These are phyloP conservation scores for Blakeslea trispora DNA, from an alignment of 371 early-diverging fungal genomes.

Conservation along the genomic window DNA sequence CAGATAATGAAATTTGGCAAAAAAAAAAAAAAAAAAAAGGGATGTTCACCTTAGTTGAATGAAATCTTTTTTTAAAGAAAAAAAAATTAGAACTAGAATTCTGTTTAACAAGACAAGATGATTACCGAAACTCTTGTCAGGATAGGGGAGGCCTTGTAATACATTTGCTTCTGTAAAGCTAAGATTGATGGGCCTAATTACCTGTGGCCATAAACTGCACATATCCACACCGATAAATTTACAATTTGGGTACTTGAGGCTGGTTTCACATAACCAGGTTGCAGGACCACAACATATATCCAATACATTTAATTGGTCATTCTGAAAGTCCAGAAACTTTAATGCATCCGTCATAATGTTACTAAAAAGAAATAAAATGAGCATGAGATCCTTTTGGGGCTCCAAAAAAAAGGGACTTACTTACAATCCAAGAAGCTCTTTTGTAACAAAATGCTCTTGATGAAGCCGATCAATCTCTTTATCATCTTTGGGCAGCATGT, in stretches of 20 bases:
- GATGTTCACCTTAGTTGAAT: constrained; percentile 29
- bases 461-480: constrained; percentile 45
- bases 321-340: constrained; percentile 32
- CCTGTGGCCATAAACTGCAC: constrained; percentile 42
- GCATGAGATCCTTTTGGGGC: no score
- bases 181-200: constrained; percentile 40
- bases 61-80: constrained; percentile 41
- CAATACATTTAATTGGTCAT: constrained; percentile 23
- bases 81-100: not conserved
- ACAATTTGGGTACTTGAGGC: constrained; percentile 39
- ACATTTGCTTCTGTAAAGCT: constrained; percentile 36
- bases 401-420: no score
- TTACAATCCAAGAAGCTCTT: constrained; percentile 46
- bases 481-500: constrained; percentile 43
- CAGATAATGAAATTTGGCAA: not conserved
- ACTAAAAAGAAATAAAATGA: constrained; percentile 23
- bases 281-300: constrained; percentile 50
- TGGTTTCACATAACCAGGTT: constrained; percentile 48
- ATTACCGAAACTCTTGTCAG: constrained; percentile 44
- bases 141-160: constrained; percentile 37
- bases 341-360: constrained; percentile 40
- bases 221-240: constrained; percentile 46
- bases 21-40: no score
- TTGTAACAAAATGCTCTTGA: constrained; percentile 43
- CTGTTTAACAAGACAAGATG: not conserved